Evolutionary conservation across 345 rosid species (phyloP).

Genomic region (Jatropha curcas): DNA sequence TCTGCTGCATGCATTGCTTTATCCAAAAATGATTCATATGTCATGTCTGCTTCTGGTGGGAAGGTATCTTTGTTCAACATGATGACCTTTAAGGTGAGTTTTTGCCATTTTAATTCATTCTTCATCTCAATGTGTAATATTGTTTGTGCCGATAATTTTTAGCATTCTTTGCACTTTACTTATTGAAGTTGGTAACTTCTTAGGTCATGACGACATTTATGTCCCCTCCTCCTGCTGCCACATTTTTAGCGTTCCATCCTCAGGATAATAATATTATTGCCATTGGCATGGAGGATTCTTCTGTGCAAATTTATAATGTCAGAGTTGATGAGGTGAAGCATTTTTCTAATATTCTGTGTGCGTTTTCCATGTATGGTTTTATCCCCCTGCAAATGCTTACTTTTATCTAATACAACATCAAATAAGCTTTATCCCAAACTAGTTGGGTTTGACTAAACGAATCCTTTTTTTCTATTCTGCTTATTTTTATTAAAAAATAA

Average conservation of each 20-base stretch:
- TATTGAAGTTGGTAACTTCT: not conserved
- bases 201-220: constrained; percentile 86
- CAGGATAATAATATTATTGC: constrained; percentile 85
- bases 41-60: constrained; percentile 90
- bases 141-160: not conserved
- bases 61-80: constrained; percentile 81
- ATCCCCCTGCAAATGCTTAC: not conserved
- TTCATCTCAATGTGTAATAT: not conserved
- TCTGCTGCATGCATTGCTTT: constrained; percentile 82
- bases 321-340: constrained; percentile 72
- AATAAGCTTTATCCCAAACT: too few species aligned
- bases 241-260: constrained; percentile 82
- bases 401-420: too few species aligned
- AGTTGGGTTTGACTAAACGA: too few species aligned
- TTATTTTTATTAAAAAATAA: too few species aligned
- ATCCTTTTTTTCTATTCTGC: too few species aligned
- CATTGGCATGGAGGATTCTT: constrained; percentile 85
- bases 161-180: not conserved
- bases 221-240: constrained; percentile 85
- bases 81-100: constrained; percentile 81
- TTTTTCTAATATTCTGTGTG: not conserved
- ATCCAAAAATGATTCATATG: constrained; percentile 87
- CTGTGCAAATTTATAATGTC: constrained; percentile 81
- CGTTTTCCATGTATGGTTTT: not conserved
- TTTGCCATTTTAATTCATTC: not conserved